Evolutionary conservation across 768 basidiomycete genomes (phyloP), one percentile per base, ranked within the genome.

Genomic region (Pholiota microspora): DNA sequence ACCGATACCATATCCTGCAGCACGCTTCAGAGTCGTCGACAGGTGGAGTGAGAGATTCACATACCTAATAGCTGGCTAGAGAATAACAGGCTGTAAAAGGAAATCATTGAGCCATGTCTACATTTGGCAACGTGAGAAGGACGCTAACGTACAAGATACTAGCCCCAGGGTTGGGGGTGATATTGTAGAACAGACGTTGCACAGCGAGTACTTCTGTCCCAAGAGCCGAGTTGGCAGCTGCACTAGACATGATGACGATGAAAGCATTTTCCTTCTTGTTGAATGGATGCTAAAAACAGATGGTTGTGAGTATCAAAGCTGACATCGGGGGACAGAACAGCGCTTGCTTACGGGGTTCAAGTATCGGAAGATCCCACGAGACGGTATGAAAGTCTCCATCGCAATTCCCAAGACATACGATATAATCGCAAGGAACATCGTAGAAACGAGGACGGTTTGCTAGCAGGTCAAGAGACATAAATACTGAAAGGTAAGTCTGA

Each of bases 211-310:
- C 73, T 45, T 82, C 80, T 0, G 80, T 82, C 2, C 73, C 81
- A 12, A 83, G 71, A 3, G 81, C 80, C 0, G 77, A 74, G 42
- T 76, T 80, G 13, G 81, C 76, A 3, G 81, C 80, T 2, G 82
- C 79, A 54, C 77, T 74, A 18, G 82, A 62, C 81, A 83, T 83
- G 53, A 83, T 80, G 8, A 83, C 73, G 29, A 83, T 77, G 57
- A 83, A 80, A 0, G 80, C 78, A 63, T 80, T 79, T 61, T 84
- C 82, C 53, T 82, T 83, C 64, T 79, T 82, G 64, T 83, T 82
- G 67, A 82, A 83, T 2, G 82, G 78, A 23, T 77, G 73, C 80
- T 82, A n/a, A n/a, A 18, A 36, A 38, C 7, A 12, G 27, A 32
- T 60, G 23, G 55, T 29, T 38, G 15, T 31, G n/a, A 9, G n/a